These are phyloP conservation scores for Dianthus caryophyllus DNA, from an alignment of 148 eudicot genomes.

Conservation along the genomic window DNA sequence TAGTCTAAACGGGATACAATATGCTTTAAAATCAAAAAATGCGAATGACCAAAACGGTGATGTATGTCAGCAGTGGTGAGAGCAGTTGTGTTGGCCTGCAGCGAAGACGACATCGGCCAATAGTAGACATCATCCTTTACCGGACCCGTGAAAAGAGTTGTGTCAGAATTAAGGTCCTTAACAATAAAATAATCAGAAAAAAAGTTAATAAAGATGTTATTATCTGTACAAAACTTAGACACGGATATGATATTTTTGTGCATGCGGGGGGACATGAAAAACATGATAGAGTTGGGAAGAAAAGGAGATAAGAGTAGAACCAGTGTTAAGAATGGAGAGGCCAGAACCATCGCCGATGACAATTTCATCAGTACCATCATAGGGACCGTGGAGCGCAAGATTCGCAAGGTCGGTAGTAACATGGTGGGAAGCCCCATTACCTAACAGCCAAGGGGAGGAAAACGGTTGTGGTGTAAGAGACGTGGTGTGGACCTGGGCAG, in stretches of 20 bases:
- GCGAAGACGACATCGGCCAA: neutral
- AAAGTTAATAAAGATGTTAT: neutral
- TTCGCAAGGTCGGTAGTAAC: neutral
- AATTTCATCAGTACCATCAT: too few relatives aligned
- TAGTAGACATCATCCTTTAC: neutral
- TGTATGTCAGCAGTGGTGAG: neutral
- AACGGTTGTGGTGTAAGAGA: neutral
- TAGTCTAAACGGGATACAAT: neutral
- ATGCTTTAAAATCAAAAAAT: neutral
- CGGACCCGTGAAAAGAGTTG: neutral
- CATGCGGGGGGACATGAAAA: neutral
- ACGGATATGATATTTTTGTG: neutral
- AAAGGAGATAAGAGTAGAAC: neutral
- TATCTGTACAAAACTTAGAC: too few relatives aligned
- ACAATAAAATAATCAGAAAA: neutral
- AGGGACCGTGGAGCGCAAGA: neutral
- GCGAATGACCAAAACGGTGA: neutral
- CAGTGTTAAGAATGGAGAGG: neutral
- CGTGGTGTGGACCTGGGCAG: neutral
- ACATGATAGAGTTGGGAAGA: neutral
- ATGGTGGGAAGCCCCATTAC: neutral
- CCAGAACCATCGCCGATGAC: neutral
- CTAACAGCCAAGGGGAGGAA: neutral
- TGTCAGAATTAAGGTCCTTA: too few relatives aligned
- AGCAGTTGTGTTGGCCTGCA: neutral